Base-by-base conservation (phyloP, 2,329 filamentous ascomycete genomes). In the Colletotrichum musae region DNA sequence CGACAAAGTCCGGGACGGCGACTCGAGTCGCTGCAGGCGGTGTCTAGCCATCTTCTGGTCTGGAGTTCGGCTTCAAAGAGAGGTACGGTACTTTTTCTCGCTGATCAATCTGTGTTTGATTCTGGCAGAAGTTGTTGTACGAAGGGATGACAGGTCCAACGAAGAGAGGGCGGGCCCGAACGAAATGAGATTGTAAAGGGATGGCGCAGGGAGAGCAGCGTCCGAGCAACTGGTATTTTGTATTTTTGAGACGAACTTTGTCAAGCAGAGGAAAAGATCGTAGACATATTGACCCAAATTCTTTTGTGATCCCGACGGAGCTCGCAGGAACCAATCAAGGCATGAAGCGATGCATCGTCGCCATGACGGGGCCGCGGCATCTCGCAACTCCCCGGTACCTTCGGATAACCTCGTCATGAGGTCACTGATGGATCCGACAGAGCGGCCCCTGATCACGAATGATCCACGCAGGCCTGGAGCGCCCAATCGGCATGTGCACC, bases 1-100 rank as follows among this genome's bases (percentile, higher is more conserved):
- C 2, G 92, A 94, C 65, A 88, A 74, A 48, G 86, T 86, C 68
- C 87, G 87, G 1, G 91, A 91, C 1, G 92, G 92, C 68, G 92
- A 91, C 3, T 85, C 76, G 21, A 93, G 80, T 47, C 90, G 85
- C 79, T 94, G 92, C 5, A 93, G 84, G 51, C 87, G 88, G 80
- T 94, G 91, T 59, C 71, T 74, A 48, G 80, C 74, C 83, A 86
- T 86, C 47, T 70, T 75, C 21, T 24, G 21, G 70, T 41, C 32
- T 26, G 16, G 36, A 47, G 32, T 15, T 24, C 21, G 41, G 45
- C 39, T 47, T 47, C 9, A 60, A 43, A 43, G 18, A 43, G 13
- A 36, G 7, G 32, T 36, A 6, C 6, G 32, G 51, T 53, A 21
- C 48, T 60, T 50, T 39, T 12, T 36, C 32, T 36, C 41, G 15